Conservation (phyloP, 2,329 filamentous ascomycete genomes). For the Torrubiella hemipterigena region DNA sequence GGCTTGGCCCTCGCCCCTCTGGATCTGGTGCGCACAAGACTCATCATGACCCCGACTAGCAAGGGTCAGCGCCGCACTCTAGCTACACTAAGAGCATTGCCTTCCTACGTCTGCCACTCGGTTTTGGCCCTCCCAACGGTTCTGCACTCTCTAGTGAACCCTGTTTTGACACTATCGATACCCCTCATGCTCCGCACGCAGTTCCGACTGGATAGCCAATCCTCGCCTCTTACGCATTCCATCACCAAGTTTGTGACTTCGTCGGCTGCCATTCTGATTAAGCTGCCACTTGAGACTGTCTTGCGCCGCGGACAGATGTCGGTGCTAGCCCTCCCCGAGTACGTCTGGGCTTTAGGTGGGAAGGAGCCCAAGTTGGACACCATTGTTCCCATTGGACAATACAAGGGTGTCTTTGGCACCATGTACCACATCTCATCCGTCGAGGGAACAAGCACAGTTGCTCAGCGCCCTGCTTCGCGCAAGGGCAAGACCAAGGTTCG, state of each 20-base stretch:
- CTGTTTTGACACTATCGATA: slow-evolving; percentile 68
- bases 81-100: slow-evolving; percentile 63
- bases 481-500: slow-evolving; percentile 20
- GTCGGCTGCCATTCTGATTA: slow-evolving; percentile 68
- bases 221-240: slow-evolving; percentile 72
- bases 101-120: slow-evolving; percentile 61
- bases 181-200: slow-evolving; percentile 80
- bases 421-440: slow-evolving; percentile 79
- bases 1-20: slow-evolving; percentile 75
- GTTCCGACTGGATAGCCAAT: slow-evolving; percentile 68
- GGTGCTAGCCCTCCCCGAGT: slow-evolving; percentile 45
- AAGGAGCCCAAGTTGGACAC: slow-evolving; percentile 45
- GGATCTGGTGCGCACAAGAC: slow-evolving; percentile 77
- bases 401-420: slow-evolving; percentile 78
- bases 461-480: slow-evolving; percentile 18
- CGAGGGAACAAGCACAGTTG: slow-evolving; percentile 54
- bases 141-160: slow-evolving; percentile 74
- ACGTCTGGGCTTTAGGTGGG: slow-evolving; percentile 35
- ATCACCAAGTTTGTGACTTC: slow-evolving; percentile 73
- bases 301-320: slow-evolving; percentile 78
- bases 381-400: slow-evolving; percentile 69
- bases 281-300: slow-evolving; percentile 85
- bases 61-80: slow-evolving; percentile 67
- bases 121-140: slow-evolving; percentile 71
- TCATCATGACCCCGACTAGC: slow-evolving; percentile 75